Conservation (phyloP, 2,329 filamentous ascomycete genomes). For the Helicocarpus griseus region DNA sequence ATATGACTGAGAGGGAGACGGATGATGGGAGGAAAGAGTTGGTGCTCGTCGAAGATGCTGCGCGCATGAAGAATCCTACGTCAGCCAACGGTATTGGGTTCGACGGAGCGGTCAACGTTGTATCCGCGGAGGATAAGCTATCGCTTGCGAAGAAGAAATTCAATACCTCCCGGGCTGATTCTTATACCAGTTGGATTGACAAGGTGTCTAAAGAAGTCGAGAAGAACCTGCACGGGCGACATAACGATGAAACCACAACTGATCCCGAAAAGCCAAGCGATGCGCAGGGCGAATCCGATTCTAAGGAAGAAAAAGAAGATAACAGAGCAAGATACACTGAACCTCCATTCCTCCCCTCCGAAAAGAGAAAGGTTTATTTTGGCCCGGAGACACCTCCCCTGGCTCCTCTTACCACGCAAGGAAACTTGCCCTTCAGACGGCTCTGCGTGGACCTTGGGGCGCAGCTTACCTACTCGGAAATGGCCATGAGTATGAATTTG, state of each 20-base stretch:
- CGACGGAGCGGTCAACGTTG: constrained; percentile 64
- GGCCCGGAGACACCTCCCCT: constrained; percentile 84
- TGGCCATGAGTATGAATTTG: constrained; percentile 86
- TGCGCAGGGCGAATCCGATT: constrained; percentile 16
- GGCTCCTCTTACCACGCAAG: constrained; percentile 93
- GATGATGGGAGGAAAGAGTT: constrained; percentile 78
- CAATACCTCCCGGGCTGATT: constrained; percentile 61
- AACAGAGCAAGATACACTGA: constrained; percentile 74
- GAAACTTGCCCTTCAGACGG: constrained; percentile 87
- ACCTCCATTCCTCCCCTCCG: constrained; percentile 76
- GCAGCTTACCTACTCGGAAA: constrained; percentile 93
- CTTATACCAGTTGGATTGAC: constrained; percentile 69
- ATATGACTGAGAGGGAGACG: constrained; percentile 68
- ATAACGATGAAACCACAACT: constrained; percentile 24
- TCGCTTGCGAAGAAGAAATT: constrained; percentile 64
- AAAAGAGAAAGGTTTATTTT: constrained; percentile 91
- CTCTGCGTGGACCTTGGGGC: constrained; percentile 83
- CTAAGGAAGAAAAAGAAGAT: constrained; percentile 48
- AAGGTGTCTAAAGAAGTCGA: constrained; percentile 45
- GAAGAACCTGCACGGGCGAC: constrained; percentile 40
- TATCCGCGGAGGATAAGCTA: constrained; percentile 60
- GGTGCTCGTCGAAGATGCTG: constrained; percentile 49
- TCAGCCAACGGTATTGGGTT: constrained; percentile 21
- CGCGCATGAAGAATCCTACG: constrained; percentile 34
- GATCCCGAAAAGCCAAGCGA: constrained; percentile 17